Conservation (phyloP, 2,329 filamentous ascomycete genomes). For the Penicillium sp. region DNA sequence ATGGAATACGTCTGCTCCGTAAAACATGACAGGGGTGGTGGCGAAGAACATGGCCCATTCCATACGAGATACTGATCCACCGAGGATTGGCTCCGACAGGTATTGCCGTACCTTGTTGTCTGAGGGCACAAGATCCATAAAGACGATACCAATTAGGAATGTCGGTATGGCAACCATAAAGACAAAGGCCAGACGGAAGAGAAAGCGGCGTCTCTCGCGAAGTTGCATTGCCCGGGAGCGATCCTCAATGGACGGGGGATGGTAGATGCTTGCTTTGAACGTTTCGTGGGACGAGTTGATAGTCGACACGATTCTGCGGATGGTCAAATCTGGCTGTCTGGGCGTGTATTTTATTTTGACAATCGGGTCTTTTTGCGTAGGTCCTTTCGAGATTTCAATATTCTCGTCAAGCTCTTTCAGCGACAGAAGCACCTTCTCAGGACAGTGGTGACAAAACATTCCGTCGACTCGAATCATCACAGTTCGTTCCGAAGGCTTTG, state of each 20-base stretch:
- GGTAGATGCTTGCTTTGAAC: constrained; percentile 68
- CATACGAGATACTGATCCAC: constrained; percentile 66
- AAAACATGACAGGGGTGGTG: constrained; percentile 82
- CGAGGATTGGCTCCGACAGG: constrained; percentile 67
- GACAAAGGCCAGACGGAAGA: constrained; percentile 68
- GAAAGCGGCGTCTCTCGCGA: constrained; percentile 64
- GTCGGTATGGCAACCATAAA: constrained; percentile 71
- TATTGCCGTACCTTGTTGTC: constrained; percentile 58
- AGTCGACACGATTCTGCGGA: constrained; percentile 67
- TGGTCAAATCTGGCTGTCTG: constrained; percentile 63
- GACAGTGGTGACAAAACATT: constrained; percentile 72
- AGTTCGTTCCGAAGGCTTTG: constrained; percentile 44
- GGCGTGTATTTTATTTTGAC: constrained; percentile 69
- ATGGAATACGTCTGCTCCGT: constrained; percentile 82
- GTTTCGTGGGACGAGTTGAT: constrained; percentile 64
- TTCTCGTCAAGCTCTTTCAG: constrained; percentile 42
- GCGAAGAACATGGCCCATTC: constrained; percentile 78
- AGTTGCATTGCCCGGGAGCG: constrained; percentile 68
- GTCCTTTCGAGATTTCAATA: constrained; percentile 35
- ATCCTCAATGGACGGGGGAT: constrained; percentile 79
- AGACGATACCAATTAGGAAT: constrained; percentile 82
- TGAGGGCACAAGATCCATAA: constrained; percentile 73
- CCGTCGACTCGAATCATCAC: constrained; percentile 66
- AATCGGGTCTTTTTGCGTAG: constrained; percentile 61
- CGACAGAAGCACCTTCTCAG: constrained; percentile 41